Conservation (phyloP, 345 rosid genomes). For the Linum tenue region DNA sequence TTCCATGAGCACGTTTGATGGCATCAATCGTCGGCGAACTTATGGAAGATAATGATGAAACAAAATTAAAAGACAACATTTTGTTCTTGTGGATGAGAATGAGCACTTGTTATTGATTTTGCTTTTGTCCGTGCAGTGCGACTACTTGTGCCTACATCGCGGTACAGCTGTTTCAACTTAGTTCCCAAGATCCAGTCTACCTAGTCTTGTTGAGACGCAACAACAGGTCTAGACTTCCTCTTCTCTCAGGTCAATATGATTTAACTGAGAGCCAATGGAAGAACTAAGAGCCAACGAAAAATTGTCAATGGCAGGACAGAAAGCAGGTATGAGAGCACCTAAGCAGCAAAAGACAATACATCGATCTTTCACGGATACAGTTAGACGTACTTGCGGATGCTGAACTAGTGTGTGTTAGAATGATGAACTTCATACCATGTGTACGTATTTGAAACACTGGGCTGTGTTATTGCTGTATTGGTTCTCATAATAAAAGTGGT, state of each 20-base stretch:
- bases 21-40: too few relatives aligned
- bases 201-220: neutral
- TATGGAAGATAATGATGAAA: neutral
- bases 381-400: too few relatives aligned
- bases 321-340: too few relatives aligned
- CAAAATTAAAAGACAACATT: neutral
- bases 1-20: neutral
- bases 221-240: neutral
- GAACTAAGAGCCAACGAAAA: neutral
- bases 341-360: too few relatives aligned
- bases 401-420: too few relatives aligned
- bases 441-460: too few relatives aligned
- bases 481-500: too few relatives aligned
- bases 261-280: neutral
- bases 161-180: neutral
- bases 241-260: neutral
- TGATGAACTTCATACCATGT: too few relatives aligned
- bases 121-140: conserved; percentile 37
- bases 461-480: too few relatives aligned
- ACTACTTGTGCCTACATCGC: conserved; percentile 44
- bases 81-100: neutral
- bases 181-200: neutral
- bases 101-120: conserved; percentile 6
- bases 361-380: too few relatives aligned
- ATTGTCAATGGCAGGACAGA: too few relatives aligned